Evolutionary conservation across 768 basidiomycete species (phyloP).

Genomic region (Auricularia heimuer): DNA sequence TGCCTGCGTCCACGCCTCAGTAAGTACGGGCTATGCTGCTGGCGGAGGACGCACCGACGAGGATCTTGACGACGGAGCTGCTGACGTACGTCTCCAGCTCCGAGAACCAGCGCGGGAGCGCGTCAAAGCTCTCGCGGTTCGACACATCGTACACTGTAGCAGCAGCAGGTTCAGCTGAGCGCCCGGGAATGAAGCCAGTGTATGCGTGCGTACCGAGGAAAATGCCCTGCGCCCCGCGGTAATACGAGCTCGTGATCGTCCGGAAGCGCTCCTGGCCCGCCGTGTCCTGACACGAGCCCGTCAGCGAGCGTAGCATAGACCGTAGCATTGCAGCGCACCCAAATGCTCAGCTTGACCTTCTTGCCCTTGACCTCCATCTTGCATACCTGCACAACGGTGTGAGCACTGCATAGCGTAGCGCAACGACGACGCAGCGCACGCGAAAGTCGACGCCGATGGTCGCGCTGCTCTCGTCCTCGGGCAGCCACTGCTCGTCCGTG

Average conservation of each 20-base stretch:
- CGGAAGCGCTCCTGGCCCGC: conserved; percentile 96
- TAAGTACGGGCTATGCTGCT: neutral
- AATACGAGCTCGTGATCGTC: conserved; percentile 92
- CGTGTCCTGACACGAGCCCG: conserved; percentile 54
- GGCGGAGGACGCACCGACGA: conserved; percentile 48
- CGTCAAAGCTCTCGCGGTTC: conserved; percentile 85
- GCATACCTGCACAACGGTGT: conserved; percentile 46
- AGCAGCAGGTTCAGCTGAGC: neutral
- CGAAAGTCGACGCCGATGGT: conserved; percentile 82
- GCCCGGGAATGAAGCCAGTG: neutral
- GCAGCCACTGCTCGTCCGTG: conserved; percentile 91
- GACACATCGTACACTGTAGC: conserved; percentile 86
- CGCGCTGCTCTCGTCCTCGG: conserved; percentile 80
- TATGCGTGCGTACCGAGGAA: conserved; percentile 24
- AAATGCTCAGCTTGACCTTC: conserved; percentile 90
- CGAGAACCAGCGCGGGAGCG: conserved; percentile 84
- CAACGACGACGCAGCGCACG: conserved; percentile 24
- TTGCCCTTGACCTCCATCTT: conserved; percentile 78
- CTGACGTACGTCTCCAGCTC: conserved; percentile 93
- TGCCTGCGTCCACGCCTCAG: conserved; percentile 15
- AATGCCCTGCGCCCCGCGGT: conserved; percentile 50
- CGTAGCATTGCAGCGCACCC: conserved; percentile 48
- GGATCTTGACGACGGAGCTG: conserved; percentile 78
- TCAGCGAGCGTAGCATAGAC: neutral
- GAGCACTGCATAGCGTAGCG: conserved; percentile 1